Percentiles rank a stretch among this genome's conserved stretches.
Conservation (phyloP, 306 rosid species). For the Luffa aegyptiaca region DNA sequence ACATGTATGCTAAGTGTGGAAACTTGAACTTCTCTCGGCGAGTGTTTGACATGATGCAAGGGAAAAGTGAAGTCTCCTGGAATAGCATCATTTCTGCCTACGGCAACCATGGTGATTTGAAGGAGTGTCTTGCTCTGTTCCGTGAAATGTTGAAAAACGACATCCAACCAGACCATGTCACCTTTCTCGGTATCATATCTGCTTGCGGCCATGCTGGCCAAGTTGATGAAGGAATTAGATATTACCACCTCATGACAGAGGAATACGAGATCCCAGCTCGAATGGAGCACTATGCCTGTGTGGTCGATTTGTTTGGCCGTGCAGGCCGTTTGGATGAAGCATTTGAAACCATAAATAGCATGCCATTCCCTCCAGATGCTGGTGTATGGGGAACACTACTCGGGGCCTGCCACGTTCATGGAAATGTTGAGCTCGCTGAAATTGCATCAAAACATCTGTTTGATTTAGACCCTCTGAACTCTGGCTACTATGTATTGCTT, state of each 20-base stretch:
- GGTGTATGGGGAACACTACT: slow-evolving; percentile 88
- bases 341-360: slow-evolving; percentile 47
- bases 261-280: slow-evolving; percentile 46
- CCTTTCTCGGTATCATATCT: slow-evolving; percentile 68
- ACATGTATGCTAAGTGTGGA: slow-evolving; percentile 87
- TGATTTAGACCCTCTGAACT: slow-evolving; percentile 55
- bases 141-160: slow-evolving; percentile 45
- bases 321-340: slow-evolving; percentile 61
- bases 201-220: slow-evolving; percentile 77
- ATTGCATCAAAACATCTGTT: slow-evolving; percentile 50
- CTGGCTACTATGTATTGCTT: slow-evolving; percentile 72
- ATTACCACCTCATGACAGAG: slow-evolving; percentile 53
- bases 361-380: slow-evolving; percentile 72
- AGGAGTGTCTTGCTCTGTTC: slow-evolving; percentile 46
- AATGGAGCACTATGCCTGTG: slow-evolving; percentile 71
- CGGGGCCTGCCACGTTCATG: slow-evolving; percentile 77
- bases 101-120: slow-evolving; percentile 53
- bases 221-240: slow-evolving; percentile 46
- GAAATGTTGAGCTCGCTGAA: slow-evolving; percentile 62
- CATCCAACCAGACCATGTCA: slow-evolving; percentile 64
- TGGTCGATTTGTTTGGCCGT: slow-evolving; percentile 75
- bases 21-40: slow-evolving; percentile 35
- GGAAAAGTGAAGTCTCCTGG: slow-evolving; percentile 78
- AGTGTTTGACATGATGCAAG: slow-evolving; percentile 51
- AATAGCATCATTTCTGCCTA: slow-evolving; percentile 70